Conservation (phyloP, 164 flowering plant genomes). For the Vitis rupestris region DNA sequence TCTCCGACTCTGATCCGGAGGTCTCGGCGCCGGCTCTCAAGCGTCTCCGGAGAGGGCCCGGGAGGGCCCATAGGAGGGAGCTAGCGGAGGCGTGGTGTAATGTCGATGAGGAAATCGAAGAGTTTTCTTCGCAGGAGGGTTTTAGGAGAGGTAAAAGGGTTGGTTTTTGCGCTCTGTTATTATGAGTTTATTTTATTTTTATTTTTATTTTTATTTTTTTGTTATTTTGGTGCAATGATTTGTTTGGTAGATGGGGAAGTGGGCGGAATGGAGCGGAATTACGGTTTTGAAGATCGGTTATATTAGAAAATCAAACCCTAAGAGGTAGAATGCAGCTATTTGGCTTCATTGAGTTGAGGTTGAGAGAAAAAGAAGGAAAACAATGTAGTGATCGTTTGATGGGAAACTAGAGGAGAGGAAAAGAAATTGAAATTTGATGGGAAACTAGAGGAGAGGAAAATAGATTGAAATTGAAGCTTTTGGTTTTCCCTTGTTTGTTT, state of each 20-base stretch:
- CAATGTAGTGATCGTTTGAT: too few species aligned
- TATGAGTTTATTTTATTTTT: background rate
- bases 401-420: too few species aligned
- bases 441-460: too few species aligned
- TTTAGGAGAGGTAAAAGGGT: slow-evolving; percentile 26
- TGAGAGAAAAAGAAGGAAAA: too few species aligned
- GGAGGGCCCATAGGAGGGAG: slow-evolving; percentile 1
- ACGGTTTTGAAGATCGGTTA: too few species aligned
- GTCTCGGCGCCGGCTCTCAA: slow-evolving; percentile 35
- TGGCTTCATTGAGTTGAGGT: too few species aligned
- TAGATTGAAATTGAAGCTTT: too few species aligned
- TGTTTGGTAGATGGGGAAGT: background rate
- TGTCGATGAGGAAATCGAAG: slow-evolving; percentile 75
- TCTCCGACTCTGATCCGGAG: slow-evolving; percentile 36
- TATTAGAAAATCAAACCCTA: too few species aligned
- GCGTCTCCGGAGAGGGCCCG: slow-evolving; percentile 47
- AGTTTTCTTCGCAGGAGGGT: slow-evolving; percentile 66
- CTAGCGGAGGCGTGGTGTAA: slow-evolving; percentile 4
- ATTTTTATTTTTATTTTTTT: background rate
- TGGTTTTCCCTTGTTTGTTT: too few species aligned
- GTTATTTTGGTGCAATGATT: background rate
- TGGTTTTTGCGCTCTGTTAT: background rate
- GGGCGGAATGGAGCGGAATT: background rate
- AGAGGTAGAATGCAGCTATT: too few species aligned
- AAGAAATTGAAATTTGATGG: too few species aligned